These are phyloP conservation scores for Calonectria naviculata DNA, from an alignment of 2,329 filamentous ascomycete species.

Conservation along the genomic window DNA sequence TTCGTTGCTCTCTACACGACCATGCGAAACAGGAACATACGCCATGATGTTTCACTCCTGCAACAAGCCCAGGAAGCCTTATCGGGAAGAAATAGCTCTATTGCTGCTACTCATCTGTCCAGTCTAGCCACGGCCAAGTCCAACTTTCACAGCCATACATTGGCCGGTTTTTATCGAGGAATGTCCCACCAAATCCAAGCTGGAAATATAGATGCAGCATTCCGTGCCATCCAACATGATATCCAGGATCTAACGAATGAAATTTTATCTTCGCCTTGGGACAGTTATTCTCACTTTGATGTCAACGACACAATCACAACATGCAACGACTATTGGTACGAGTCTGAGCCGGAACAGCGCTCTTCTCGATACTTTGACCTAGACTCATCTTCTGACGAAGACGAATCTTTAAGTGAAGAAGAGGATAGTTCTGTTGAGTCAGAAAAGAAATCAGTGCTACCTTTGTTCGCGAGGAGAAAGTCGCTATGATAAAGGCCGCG, in stretches of 20 bases:
- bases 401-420: no score
- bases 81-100: accelerated
- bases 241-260: not conserved
- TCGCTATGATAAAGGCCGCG: no score
- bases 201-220: not conserved
- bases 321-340: no score
- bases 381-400: no score
- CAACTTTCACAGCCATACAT: not conserved
- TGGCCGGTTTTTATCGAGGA: not conserved
- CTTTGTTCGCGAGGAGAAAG: no score
- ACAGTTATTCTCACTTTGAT: not conserved
- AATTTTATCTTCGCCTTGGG: not conserved
- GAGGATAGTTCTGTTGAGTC: no score
- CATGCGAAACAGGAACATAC: not conserved
- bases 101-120: not conserved
- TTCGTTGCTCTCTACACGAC: not conserved
- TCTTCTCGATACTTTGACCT: no score
- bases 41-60: not conserved
- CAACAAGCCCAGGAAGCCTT: not conserved
- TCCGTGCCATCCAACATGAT: not conserved
- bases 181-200: not conserved
- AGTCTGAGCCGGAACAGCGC: no score
- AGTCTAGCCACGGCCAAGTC: not conserved
- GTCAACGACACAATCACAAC: no score
- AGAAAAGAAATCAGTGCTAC: no score